Evolutionary conservation across 768 basidiomycete species (phyloP).

Genomic region (Mrakia blollopis): DNA sequence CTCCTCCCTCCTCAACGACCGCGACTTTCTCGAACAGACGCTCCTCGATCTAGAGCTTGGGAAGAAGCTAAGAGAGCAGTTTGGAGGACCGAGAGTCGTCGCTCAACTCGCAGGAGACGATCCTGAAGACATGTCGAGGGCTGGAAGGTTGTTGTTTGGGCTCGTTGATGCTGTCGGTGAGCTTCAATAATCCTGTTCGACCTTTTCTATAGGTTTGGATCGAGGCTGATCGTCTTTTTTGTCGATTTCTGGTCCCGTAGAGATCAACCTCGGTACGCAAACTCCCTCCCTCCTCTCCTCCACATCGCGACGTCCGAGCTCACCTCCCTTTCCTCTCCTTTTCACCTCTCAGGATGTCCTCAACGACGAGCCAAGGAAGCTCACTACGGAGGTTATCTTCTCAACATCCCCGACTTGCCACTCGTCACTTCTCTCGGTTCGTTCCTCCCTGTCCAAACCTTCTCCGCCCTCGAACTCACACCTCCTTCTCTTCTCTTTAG

Average conservation of each 20-base stretch:
- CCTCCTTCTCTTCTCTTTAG: constrained; percentile 44
- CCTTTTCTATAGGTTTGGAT: no score
- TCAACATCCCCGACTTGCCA: constrained; percentile 67
- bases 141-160: constrained; percentile 56
- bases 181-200: neutral
- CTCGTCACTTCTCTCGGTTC: constrained; percentile 61
- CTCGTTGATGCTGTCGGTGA: constrained; percentile 68
- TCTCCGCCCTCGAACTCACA: neutral
- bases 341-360: constrained; percentile 53
- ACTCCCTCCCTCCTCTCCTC: neutral
- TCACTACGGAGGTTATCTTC: constrained; percentile 71
- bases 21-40: constrained; percentile 61
- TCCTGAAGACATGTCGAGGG: constrained; percentile 57
- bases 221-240: neutral
- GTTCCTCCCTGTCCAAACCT: constrained; percentile 18
- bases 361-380: constrained; percentile 62
- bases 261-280: constrained; percentile 59
- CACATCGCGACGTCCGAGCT: neutral
- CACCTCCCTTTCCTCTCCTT: neutral
- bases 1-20: constrained; percentile 58
- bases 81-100: constrained; percentile 51
- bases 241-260: constrained; percentile 45
- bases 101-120: constrained; percentile 72
- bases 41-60: constrained; percentile 53
- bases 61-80: constrained; percentile 38